Evolutionary conservation across 2,329 filamentous ascomycete genomes (phyloP).

Genomic region (Aspergillus fumigatiaffinis): DNA sequence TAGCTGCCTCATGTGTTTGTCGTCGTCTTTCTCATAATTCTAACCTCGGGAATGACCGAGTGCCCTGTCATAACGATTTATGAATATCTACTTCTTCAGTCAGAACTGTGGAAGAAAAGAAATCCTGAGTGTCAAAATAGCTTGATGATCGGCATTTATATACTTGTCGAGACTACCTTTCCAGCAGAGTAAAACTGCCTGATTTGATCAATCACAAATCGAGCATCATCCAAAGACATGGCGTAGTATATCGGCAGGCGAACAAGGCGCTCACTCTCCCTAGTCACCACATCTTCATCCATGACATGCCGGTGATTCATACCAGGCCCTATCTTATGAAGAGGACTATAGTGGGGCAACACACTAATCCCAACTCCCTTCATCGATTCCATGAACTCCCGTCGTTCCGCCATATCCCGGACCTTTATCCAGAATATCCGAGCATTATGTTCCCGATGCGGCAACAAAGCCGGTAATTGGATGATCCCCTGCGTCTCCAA

Average conservation of each 20-base stretch:
- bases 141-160: not conserved
- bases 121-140: not conserved
- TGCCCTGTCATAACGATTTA: too few relatives aligned
- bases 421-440: not conserved
- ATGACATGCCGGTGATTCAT: not conserved
- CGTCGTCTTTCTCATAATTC: too few relatives aligned
- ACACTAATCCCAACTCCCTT: not conserved
- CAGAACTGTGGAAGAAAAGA: not conserved
- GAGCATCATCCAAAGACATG: not conserved
- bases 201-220: not conserved
- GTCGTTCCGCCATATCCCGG: not conserved
- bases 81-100: too few relatives aligned
- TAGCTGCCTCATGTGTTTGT: too few relatives aligned
- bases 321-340: not conserved
- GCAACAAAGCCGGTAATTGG: not conserved
- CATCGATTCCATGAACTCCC: not conserved
- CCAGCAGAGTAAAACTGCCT: not conserved
- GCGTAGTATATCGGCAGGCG: slow-evolving; percentile 1
- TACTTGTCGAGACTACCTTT: not conserved
- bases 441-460: not conserved
- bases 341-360: not conserved
- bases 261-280: not conserved
- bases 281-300: not conserved
- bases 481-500: not conserved
- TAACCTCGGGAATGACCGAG: too few relatives aligned